Conservation (phyloP, 257 asterid species). For the Plectranthus barbatus region DNA sequence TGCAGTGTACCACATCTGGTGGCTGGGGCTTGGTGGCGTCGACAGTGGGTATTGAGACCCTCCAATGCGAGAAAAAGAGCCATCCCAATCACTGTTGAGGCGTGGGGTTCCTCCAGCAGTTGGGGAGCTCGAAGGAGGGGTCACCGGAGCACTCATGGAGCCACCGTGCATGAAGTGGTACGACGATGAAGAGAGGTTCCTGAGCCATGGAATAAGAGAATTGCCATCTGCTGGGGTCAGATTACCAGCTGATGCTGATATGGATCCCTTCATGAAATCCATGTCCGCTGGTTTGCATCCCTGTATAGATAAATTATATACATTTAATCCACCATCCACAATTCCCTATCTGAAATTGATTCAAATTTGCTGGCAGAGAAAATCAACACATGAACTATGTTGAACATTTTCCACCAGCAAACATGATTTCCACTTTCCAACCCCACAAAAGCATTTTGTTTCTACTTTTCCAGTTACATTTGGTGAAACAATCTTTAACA, state of each 20-base stretch:
- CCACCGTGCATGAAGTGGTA: constrained; percentile 34
- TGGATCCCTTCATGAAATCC: constrained; percentile 51
- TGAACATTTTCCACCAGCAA: neutral
- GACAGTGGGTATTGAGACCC: no score
- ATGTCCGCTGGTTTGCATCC: constrained; percentile 60
- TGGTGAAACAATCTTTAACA: neutral
- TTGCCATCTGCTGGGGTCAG: constrained; percentile 53
- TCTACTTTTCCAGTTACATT: neutral
- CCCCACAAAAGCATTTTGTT: neutral
- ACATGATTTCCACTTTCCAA: neutral
- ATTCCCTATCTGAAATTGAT: no score
- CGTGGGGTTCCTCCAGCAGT: constrained; percentile 48
- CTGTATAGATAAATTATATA: no score
- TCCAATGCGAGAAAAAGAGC: constrained; percentile 24
- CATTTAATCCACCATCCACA: no score
- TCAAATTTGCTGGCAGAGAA: no score
- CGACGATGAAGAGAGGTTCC: constrained; percentile 46
- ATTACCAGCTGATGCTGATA: constrained; percentile 28
- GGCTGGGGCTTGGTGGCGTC: constrained; percentile 50
- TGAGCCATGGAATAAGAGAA: constrained; percentile 77
- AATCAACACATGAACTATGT: neutral
- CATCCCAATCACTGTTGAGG: constrained; percentile 23
- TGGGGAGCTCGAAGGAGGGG: constrained; percentile 73
- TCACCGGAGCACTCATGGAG: constrained; percentile 70
- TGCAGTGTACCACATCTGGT: constrained; percentile 54